Percentiles rank a stretch among this genome's conserved stretches.
These are phyloP conservation scores for Zymoseptoria passerinii DNA, from an alignment of 2,329 filamentous ascomycete genomes.

Conservation along the genomic window DNA sequence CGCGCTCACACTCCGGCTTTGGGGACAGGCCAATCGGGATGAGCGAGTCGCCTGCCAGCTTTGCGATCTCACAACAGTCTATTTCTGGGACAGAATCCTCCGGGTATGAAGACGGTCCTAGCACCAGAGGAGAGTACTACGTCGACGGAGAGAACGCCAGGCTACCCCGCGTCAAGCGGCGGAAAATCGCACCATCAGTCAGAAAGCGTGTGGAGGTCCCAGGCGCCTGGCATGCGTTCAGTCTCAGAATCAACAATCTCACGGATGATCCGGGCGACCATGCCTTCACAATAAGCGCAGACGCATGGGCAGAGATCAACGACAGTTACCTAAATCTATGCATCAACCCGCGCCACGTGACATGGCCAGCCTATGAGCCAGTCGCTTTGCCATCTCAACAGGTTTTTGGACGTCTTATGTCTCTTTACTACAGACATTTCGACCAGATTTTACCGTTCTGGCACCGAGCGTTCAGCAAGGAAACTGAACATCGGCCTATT, in stretches of 20 bases:
- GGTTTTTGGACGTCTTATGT: constrained; percentile 20
- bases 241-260: neutral
- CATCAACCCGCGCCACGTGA: constrained; percentile 1
- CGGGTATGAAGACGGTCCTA: constrained; percentile 1
- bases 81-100: neutral
- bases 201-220: neutral
- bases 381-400: constrained; percentile 18
- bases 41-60: constrained; percentile 6
- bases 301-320: constrained; percentile 9
- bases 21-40: neutral
- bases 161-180: constrained; percentile 15
- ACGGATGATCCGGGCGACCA: neutral
- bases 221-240: neutral
- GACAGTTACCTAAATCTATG: constrained; percentile 10
- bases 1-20: neutral
- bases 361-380: constrained; percentile 14
- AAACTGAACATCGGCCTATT: constrained; percentile 12
- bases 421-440: constrained; percentile 24
- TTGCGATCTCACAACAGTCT: neutral
- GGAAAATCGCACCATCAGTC: constrained; percentile 6
- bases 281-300: neutral
- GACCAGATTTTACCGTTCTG: constrained; percentile 26
- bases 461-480: constrained; percentile 17
- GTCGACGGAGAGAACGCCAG: constrained; percentile 21
- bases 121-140: constrained; percentile 13